phyloP scores from a whole-genome alignment of 2,329 filamentous ascomycete species.

The Phaeosphaeria sp. region DNA sequence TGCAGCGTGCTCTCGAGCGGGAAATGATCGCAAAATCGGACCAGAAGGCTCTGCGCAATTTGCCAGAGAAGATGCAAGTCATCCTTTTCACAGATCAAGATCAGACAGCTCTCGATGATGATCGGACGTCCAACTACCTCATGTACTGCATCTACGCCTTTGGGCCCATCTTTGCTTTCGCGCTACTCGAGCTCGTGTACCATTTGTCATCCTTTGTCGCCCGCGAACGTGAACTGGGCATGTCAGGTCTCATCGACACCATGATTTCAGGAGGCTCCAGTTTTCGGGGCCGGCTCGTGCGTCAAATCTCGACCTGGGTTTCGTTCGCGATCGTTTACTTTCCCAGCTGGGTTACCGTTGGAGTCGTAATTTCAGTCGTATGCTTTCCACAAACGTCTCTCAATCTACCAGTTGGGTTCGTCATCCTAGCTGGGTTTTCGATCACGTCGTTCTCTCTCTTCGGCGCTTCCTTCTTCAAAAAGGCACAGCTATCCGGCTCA shows the following conservation, averaged over 20 bases:
- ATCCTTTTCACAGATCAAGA: constrained; percentile 23
- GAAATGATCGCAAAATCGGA: constrained; percentile 52
- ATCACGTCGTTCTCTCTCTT: constrained; percentile 31
- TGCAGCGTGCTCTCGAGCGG: constrained; percentile 30
- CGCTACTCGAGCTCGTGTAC: constrained; percentile 29
- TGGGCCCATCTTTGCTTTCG: constrained; percentile 29
- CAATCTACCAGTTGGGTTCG: constrained; percentile 24
- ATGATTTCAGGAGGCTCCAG: constrained; percentile 33
- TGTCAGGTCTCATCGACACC: constrained; percentile 32
- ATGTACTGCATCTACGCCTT: constrained; percentile 20
- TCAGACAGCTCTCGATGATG: constrained; percentile 15
- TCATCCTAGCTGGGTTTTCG: constrained; percentile 29
- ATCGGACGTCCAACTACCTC: constrained; percentile 16
- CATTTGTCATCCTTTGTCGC: constrained; percentile 34
- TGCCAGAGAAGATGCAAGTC: constrained; percentile 13
- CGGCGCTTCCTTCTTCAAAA: constrained; percentile 33
- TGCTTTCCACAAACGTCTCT: constrained; percentile 25
- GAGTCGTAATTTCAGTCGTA: constrained; percentile 23
- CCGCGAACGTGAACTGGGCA: constrained; percentile 32
- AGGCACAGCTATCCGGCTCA: constrained; percentile 32
- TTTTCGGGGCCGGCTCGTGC: constrained; percentile 22
- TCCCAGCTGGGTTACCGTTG: constrained; percentile 30
- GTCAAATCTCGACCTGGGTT: constrained; percentile 27
- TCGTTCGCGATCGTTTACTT: constrained; percentile 37
- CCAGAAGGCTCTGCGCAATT: constrained; percentile 5